These are phyloP conservation scores for Vigna radiata DNA, from an alignment of 306 rosid genomes.

Conservation along the genomic window DNA sequence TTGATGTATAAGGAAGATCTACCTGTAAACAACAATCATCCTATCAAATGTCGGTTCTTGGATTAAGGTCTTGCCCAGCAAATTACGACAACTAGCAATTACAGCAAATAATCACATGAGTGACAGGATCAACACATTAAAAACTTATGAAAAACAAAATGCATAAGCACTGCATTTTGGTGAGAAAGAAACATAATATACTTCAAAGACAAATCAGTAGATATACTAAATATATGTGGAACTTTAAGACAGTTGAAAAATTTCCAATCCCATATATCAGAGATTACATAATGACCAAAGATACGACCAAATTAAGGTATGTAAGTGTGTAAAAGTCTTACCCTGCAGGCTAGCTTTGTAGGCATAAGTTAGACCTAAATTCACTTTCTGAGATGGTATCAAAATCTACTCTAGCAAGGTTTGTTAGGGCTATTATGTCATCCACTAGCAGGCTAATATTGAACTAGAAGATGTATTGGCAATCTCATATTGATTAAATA, in stretches of 20 bases:
- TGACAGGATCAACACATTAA: slow-evolving; percentile 18
- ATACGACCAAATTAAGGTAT: too few species aligned
- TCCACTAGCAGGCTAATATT: too few species aligned
- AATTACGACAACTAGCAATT: slow-evolving; percentile 61
- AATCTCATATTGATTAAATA: too few species aligned
- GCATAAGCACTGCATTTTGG: slow-evolving; percentile 18
- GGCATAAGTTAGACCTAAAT: too few species aligned
- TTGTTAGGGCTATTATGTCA: too few species aligned
- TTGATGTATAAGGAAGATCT: slow-evolving; percentile 40
- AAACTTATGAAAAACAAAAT: slow-evolving; percentile 28
- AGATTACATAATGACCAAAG: too few species aligned
- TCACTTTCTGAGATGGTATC: too few species aligned
- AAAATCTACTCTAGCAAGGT: too few species aligned
- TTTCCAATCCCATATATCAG: not conserved
- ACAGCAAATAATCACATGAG: slow-evolving; percentile 41
- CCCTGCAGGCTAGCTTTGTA: too few species aligned
- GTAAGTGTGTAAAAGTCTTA: too few species aligned
- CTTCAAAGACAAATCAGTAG: slow-evolving; percentile 20
- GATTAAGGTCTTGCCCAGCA: slow-evolving; percentile 74
- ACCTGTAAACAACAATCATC: slow-evolving; percentile 96
- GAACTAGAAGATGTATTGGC: too few species aligned
- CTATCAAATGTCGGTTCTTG: slow-evolving; percentile 98
- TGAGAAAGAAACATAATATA: slow-evolving; percentile 28
- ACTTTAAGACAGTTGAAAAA: slow-evolving; percentile 5
- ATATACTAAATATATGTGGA: slow-evolving; percentile 26